phyloP scores from a whole-genome alignment of 352 stramenopile species.

The Phytophthora europaea region DNA sequence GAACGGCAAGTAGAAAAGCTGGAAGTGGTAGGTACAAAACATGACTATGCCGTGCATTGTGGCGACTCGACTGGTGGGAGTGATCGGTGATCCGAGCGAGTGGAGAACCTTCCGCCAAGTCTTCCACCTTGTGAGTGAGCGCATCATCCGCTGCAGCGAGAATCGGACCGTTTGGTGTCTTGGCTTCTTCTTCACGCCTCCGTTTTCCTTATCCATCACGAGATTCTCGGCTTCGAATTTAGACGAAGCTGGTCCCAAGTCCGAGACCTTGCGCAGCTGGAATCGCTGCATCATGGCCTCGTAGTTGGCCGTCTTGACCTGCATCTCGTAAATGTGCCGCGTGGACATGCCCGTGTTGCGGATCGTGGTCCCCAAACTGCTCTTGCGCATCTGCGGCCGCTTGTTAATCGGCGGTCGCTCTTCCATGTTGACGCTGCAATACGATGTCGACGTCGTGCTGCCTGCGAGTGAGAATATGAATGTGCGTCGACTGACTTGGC shows the following conservation, averaged over 20 bases:
- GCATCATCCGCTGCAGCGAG: constrained; percentile 5
- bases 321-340: background rate
- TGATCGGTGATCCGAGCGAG: background rate
- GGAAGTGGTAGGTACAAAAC: constrained; percentile 20
- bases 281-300: constrained; percentile 38
- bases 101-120: background rate
- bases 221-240: background rate
- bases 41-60: constrained; percentile 38
- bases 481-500: background rate
- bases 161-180: constrained; percentile 2
- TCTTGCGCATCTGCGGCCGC: background rate
- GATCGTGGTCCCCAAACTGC: constrained; percentile 1
- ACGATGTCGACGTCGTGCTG: background rate
- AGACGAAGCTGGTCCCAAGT: background rate
- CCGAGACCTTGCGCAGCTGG: constrained; percentile 36
- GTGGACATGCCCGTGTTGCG: constrained; percentile 1
- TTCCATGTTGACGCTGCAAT: background rate
- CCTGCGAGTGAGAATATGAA: background rate
- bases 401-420: background rate
- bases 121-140: background rate
- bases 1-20: constrained; percentile 27
- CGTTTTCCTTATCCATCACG: background rate
- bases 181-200: background rate
- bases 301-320: constrained; percentile 4
- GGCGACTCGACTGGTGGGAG: background rate